These are phyloP conservation scores for Debaryomycetaceae sp. DNA, from an alignment of 1,139 yeast species.

Conservation along the genomic window DNA sequence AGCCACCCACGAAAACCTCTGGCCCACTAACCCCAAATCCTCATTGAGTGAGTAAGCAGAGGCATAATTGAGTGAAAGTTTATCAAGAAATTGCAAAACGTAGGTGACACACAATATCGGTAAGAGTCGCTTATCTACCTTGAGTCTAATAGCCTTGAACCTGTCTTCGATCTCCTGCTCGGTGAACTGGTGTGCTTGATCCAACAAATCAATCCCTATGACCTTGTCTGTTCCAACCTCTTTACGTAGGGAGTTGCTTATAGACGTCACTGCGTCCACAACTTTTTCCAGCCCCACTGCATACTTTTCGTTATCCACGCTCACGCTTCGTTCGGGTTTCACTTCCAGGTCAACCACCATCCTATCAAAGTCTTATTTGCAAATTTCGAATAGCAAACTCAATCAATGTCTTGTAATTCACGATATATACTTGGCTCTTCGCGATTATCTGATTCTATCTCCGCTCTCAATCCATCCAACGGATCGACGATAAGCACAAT, in stretches of 20 bases:
- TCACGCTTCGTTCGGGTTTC: not conserved
- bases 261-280: not conserved
- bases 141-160: slow-evolving; percentile 23
- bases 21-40: slow-evolving; percentile 20
- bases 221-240: slow-evolving; percentile 8
- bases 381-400: too few relatives aligned
- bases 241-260: not conserved
- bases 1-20: slow-evolving; percentile 46
- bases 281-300: not conserved
- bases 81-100: slow-evolving; percentile 47
- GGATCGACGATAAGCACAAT: too few relatives aligned
- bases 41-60: slow-evolving; percentile 19
- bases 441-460: too few relatives aligned
- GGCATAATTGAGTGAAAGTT: slow-evolving; percentile 42
- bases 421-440: too few relatives aligned
- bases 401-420: too few relatives aligned
- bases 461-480: too few relatives aligned
- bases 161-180: slow-evolving; percentile 22
- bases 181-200: slow-evolving; percentile 24
- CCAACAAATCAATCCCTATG: slow-evolving; percentile 27
- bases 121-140: slow-evolving; percentile 40
- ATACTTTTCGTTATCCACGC: not conserved
- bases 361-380: too few relatives aligned
- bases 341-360: too few relatives aligned
- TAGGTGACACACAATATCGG: slow-evolving; percentile 47